A percentile compares a stretch with the other conserved stretches of the same genome.
These are phyloP conservation scores for Panellus pusillus DNA, from an alignment of 768 basidiomycete species.

Conservation along the genomic window DNA sequence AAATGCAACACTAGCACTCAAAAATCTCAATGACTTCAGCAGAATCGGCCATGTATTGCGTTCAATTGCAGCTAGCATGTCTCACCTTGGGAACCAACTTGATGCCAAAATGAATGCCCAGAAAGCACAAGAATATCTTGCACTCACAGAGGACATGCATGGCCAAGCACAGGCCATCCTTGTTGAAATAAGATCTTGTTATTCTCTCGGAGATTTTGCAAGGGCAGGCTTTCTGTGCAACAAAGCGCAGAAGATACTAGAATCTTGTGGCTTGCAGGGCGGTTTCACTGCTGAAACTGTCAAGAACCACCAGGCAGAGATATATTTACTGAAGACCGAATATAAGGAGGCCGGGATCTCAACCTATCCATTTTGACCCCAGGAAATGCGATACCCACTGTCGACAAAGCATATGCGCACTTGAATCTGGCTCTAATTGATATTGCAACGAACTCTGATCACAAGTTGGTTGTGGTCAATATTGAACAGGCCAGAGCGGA, in stretches of 20 bases:
- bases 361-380: background rate
- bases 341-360: background rate
- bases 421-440: slow-evolving; percentile 5
- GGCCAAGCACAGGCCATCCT: background rate
- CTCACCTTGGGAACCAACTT: background rate
- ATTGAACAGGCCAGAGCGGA: too few relatives aligned
- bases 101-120: background rate
- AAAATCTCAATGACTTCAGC: background rate
- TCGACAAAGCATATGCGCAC: background rate
- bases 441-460: background rate
- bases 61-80: background rate
- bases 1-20: background rate
- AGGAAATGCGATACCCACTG: background rate
- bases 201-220: background rate
- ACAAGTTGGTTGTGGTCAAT: too few relatives aligned
- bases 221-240: background rate
- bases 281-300: background rate
- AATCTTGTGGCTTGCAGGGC: background rate
- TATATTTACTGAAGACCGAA: slow-evolving; percentile 7
- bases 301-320: background rate
- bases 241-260: background rate
- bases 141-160: background rate
- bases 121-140: background rate
- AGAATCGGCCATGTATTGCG: background rate
- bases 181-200: background rate